Evolutionary conservation across 192 early-diverging fungal genomes (phyloP), one percentile per base, ranked within the genome.

Genomic region (Allomyces javanicus): DNA sequence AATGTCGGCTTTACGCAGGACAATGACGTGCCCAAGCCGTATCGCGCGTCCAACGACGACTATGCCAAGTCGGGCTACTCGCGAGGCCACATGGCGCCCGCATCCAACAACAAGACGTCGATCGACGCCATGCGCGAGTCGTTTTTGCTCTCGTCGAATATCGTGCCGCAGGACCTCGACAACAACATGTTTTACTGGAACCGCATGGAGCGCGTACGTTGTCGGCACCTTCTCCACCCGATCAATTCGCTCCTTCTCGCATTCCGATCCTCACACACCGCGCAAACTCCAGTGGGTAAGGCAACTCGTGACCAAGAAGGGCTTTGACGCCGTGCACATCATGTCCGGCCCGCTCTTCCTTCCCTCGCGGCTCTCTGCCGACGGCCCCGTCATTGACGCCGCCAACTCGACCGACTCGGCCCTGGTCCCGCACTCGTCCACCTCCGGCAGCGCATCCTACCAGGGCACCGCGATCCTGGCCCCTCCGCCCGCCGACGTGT

Each of bases 21-120:
- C 65, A 24, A 66, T 0, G 65, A 65, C 0, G 81, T 94, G n/a
- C 92, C 92, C 19, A 67, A 69, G 11, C 74, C 74, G 33, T 97
- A 89, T 76, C 82, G 88, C 63, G 86, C 88, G 4, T 78, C 77
- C 27, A 76, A 93, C 50, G 67, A 73, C 23, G 92, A 97, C 77
- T 97, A 94, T 73, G 74, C 80, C 66, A 73, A 79, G 23, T 85
- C 85, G 14, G 88, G 89, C 21, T 94, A 86, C 76, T 92, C 94
- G 77, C 84, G 93, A 55, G 94, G 92, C 25, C 94, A 97, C 67
- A 84, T 97, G 81, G 92, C 78, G 9, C 92, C 92, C 12, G 94
- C 94, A 7, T 90, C 89, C 0, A 92, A 96, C 71, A 85, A 86
- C 63, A 85, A 85, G 66, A 76, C 74, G 69, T 78, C 83, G 1